Base-by-base conservation (phyloP, 1,284 basidiomycete species). In the Boletus semigastroideus region DNA sequence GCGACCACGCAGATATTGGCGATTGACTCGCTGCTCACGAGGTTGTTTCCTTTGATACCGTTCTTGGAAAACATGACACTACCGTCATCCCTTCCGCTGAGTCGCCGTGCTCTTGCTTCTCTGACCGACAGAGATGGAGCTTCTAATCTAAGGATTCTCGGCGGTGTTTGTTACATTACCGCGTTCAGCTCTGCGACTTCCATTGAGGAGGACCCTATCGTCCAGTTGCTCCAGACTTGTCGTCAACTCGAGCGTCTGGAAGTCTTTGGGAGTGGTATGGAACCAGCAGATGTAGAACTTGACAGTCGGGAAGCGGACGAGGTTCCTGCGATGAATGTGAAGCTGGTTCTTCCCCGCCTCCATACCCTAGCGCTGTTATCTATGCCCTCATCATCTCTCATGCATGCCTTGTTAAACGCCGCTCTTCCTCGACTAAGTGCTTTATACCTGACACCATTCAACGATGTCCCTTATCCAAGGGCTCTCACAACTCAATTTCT, bases 391-490 rank as follows among this genome's bases (percentile, higher is more conserved):
- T 87, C 87, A 2, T 78, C 82, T 14, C 72, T 91, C 25, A 74
- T 92, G 59, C 69, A 78, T 25, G 74, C 80, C 3, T 74, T 94
- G 19, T 71, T 87, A 11, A 65, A 74, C 28, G 79, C 86, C 0
- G 67, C 80, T 0, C 79, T 94, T 4, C 90, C 90, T 0, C 68
- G 75, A 1, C 72, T 94, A 34, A 74, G 68, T n/a, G 83, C 83
- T 58, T 72, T 94, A 19, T 82, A 81, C n/a, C 67, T 94, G 42
- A 90, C 89, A 1, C 84, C 87, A 4, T 90, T 85, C 63, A 78
- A 85, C 52, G 86, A 87, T 56, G 61, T 82, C 13, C 78, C 78
- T 30, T 80, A 75, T 53, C 80, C 84, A 13, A 64, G 69, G 13
- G 79, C 86, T 1, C 75, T 84, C 27, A 77, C 82, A 8, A 78